Conservation (phyloP, 2,329 filamentous ascomycete genomes). For the Rutstroemia sp. region DNA sequence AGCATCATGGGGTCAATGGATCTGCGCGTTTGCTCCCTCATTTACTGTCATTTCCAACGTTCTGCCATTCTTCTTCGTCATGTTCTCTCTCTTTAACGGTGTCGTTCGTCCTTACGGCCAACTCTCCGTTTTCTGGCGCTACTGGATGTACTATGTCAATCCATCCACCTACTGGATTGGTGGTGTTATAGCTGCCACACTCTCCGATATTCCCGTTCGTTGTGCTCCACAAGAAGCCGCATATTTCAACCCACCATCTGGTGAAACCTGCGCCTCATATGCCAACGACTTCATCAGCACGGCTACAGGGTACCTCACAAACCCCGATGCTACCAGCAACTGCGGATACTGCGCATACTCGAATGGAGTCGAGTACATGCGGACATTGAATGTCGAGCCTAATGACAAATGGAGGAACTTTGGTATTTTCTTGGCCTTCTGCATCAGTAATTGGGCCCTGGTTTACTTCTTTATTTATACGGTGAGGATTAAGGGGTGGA, state of each 20-base stretch:
- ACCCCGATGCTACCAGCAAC: slow-evolving; percentile 46
- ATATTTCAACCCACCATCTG: slow-evolving; percentile 56
- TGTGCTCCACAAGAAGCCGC: slow-evolving; percentile 49
- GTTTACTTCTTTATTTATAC: slow-evolving; percentile 75
- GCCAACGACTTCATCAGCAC: slow-evolving; percentile 48
- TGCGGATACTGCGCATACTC: slow-evolving; percentile 67
- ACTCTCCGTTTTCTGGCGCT: slow-evolving; percentile 29
- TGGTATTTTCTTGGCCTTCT: slow-evolving; percentile 66
- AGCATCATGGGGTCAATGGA: slow-evolving; percentile 74
- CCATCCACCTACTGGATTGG: slow-evolving; percentile 64
- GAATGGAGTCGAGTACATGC: slow-evolving; percentile 56
- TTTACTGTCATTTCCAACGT: slow-evolving; percentile 71
- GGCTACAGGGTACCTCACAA: slow-evolving; percentile 53
- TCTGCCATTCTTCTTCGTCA: slow-evolving; percentile 29
- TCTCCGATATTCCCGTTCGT: slow-evolving; percentile 42
- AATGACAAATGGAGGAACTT: slow-evolving; percentile 65
- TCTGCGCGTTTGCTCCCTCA: slow-evolving; percentile 63
- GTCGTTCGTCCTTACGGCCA: slow-evolving; percentile 62
- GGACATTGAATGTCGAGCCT: slow-evolving; percentile 42
- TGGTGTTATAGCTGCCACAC: slow-evolving; percentile 57
- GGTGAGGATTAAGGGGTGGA: slow-evolving; percentile 62
- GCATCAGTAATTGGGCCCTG: slow-evolving; percentile 61
- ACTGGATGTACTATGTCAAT: slow-evolving; percentile 52
- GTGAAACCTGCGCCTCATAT: slow-evolving; percentile 58
- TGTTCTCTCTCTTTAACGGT: slow-evolving; percentile 72